Evolutionary conservation across 2,329 filamentous ascomycete species (phyloP).

Genomic region (Xylariomycetidae sp.): DNA sequence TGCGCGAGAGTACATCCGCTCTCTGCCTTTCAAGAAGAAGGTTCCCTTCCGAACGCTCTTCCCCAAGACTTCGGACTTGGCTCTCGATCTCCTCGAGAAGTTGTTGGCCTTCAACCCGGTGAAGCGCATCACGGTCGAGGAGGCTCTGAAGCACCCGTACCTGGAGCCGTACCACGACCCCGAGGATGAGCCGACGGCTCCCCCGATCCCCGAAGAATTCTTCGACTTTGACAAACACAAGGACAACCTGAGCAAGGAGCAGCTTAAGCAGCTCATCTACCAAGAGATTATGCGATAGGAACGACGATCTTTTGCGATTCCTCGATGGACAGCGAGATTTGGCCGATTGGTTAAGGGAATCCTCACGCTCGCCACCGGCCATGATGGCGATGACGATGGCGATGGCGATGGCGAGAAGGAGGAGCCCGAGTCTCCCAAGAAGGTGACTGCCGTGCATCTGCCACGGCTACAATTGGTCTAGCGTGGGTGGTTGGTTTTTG

Average conservation of each 20-base stretch:
- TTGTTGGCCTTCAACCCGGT: constrained; percentile 96
- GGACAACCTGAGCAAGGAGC: constrained; percentile 96
- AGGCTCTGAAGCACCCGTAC: constrained; percentile 95
- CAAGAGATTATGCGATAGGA: constrained; percentile 78
- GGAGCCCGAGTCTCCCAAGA: constrained; percentile 4
- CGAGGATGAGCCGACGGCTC: constrained; percentile 94
- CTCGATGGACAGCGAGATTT: no score
- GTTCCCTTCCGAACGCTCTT: constrained; percentile 96
- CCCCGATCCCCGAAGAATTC: constrained; percentile 96
- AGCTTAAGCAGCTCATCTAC: constrained; percentile 95
- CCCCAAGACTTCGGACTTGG: constrained; percentile 97
- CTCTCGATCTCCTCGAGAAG: constrained; percentile 90
- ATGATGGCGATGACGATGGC: not conserved
- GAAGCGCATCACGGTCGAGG: constrained; percentile 97
- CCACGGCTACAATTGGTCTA: no score
- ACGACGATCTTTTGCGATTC: no score
- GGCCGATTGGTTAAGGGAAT: not conserved
- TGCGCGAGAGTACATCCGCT: constrained; percentile 95
- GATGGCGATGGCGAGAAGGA: constrained; percentile 1
- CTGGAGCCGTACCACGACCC: constrained; percentile 98
- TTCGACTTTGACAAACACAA: constrained; percentile 99
- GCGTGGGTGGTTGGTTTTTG: no score
- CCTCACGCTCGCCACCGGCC: constrained; percentile 1
- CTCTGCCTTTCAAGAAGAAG: constrained; percentile 99
- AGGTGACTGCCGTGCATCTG: constrained; percentile 6